Conservation (phyloP, 2,329 filamentous ascomycete genomes). For the Aspergillus aculeatus region DNA sequence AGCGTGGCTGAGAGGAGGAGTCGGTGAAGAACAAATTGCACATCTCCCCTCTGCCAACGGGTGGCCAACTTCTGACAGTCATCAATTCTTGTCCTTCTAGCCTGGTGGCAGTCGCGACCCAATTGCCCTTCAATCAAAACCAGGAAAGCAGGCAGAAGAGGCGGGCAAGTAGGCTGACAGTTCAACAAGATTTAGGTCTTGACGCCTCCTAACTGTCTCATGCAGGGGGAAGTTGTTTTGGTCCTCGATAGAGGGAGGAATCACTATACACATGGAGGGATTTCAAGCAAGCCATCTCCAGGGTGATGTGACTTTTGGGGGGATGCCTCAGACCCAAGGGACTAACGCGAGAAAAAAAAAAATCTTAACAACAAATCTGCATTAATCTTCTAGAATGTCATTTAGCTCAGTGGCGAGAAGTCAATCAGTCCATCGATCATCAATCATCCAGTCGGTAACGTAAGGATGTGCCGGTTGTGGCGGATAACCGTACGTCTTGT, state of each 20-base stretch:
- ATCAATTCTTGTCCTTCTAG: not conserved
- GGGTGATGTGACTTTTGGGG: too few relatives aligned
- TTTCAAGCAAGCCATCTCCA: too few relatives aligned
- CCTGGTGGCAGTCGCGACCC: not conserved
- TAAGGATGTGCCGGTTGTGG: not conserved
- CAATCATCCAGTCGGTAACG: too few relatives aligned
- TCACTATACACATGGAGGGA: too few relatives aligned
- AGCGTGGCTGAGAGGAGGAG: slow-evolving; percentile 2
- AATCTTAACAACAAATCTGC: too few relatives aligned
- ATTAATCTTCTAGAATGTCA: too few relatives aligned
- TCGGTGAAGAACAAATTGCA: slow-evolving; percentile 5
- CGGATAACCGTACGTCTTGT: not conserved
- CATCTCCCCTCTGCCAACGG: not conserved
- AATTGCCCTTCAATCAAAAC: not conserved
- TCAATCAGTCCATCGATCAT: not conserved
- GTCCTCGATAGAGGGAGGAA: too few relatives aligned
- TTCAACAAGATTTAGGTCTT: slow-evolving; percentile 4
- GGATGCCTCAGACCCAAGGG: too few relatives aligned
- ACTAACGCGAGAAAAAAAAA: too few relatives aligned
- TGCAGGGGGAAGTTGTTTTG: not conserved
- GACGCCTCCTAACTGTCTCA: slow-evolving; percentile 1
- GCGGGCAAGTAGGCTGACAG: not conserved
- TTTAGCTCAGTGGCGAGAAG: not conserved
- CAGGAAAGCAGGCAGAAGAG: not conserved
- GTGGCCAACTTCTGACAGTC: not conserved